phyloP scores from a whole-genome alignment of 305 asterid genomes.

The Rubia peregrina region DNA sequence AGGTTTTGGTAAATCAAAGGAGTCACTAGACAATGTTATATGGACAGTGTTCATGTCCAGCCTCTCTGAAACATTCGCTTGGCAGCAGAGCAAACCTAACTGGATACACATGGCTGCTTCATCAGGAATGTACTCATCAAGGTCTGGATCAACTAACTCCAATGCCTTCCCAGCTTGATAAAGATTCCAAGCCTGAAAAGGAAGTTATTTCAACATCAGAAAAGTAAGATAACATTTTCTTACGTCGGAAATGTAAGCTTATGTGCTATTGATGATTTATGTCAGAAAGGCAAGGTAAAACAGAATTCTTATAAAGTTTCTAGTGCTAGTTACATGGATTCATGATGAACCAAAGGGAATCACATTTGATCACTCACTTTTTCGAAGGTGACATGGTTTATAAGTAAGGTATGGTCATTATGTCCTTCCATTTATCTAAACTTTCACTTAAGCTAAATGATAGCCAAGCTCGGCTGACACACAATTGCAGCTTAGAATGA shows the following conservation, averaged over 20 bases:
- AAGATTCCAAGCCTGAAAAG: slow-evolving; percentile 52
- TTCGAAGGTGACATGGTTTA: neutral
- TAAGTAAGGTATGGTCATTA: neutral
- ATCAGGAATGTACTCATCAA: slow-evolving; percentile 29
- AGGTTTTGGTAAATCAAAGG: slow-evolving; percentile 54
- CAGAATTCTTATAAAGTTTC: neutral
- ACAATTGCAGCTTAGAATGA: neutral
- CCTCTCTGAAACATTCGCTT: slow-evolving; percentile 55
- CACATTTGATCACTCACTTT: neutral
- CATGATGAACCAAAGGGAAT: neutral
- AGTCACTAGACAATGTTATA: slow-evolving; percentile 55
- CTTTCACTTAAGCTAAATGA: too few species aligned
- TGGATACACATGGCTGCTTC: slow-evolving; percentile 64
- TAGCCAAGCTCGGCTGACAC: too few species aligned
- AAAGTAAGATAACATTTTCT: neutral
- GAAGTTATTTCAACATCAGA: neutral
- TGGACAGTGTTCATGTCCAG: slow-evolving; percentile 64
- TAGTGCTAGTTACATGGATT: neutral
- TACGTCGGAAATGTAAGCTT: neutral
- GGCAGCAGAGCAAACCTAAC: slow-evolving; percentile 74
- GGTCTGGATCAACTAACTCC: slow-evolving; percentile 49
- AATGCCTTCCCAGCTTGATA: slow-evolving; percentile 37
- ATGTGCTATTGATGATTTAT: neutral
- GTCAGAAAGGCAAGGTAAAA: neutral
- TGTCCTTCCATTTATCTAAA: too few species aligned